Evolutionary conservation across 345 rosid species (phyloP), one percentile per base, ranked within the genome.

Genomic region (Linum lewisii): DNA sequence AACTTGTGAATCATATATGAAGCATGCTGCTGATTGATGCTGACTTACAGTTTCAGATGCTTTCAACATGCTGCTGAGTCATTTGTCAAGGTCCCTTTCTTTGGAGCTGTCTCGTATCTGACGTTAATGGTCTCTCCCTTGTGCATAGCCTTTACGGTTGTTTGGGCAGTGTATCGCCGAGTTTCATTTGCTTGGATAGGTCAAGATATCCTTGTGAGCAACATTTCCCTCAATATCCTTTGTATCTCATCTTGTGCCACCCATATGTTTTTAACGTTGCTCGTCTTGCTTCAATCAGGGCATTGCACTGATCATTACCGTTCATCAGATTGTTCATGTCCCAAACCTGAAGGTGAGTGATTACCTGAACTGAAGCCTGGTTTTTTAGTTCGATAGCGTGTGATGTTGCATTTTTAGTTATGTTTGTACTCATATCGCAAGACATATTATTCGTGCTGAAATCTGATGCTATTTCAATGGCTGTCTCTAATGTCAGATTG

Each of bases 151-250:
- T 93, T 85, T 87, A 80, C 99, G 61, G 91, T 84, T 61, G 69
- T 84, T 38, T 93, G 99, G 99, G 97, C 94, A 65, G 78, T 83
- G 50, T 76, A 64, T 64, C 90, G 97, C 22, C 78, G 59, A 58
- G 57, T 57, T 74, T 69, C 89, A 37, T 80, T 75, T 71, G 95
- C 99, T 71, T 93, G 97, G 97, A 93, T 93, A 72, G 99, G 95
- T 62, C 97, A 93, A 93, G 95, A 93, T 75, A 82, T 93, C 72
- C 99, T 93, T 77, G 97, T 93, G 81, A 89, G 94, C 72, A 5
- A 57, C 51, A 59, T 49, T 61, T 58, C 26, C 51, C 10, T 15
- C 29, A 47, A 15, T 54, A 32, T 14, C 22, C 51, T 71, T 29
- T 24, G 52, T 44, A 26, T 58, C 22, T 47, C 20, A 22, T 63